phyloP scores from a whole-genome alignment of 768 basidiomycete species.

The Psilocybe azurescens region DNA sequence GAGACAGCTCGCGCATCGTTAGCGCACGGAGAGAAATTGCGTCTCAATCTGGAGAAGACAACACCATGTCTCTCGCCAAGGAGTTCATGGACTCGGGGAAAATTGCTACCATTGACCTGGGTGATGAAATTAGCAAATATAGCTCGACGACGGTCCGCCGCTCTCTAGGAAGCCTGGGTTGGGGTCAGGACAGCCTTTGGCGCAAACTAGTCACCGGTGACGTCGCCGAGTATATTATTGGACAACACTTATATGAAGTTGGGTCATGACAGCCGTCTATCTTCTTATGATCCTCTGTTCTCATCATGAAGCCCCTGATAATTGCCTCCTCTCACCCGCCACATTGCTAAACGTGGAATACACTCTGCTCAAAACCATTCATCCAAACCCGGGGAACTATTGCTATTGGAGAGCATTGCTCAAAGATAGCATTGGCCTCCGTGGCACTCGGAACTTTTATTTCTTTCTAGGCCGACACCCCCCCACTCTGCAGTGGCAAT shows the following conservation, averaged over 20 bases:
- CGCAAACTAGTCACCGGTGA: slow-evolving; percentile 46
- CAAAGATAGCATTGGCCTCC: too few relatives aligned
- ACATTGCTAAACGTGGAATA: too few relatives aligned
- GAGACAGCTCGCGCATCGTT: slow-evolving; percentile 65
- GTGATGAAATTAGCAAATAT: slow-evolving; percentile 54
- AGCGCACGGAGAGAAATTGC: slow-evolving; percentile 59
- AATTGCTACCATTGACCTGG: slow-evolving; percentile 68
- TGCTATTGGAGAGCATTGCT: too few relatives aligned
- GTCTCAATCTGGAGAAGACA: slow-evolving; percentile 8
- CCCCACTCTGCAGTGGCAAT: too few relatives aligned
- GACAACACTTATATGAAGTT: slow-evolving; percentile 49
- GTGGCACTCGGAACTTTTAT: too few relatives aligned
- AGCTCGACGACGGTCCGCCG: slow-evolving; percentile 76
- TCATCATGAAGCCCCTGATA: too few relatives aligned
- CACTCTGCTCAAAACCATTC: too few relatives aligned
- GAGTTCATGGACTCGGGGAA: slow-evolving; percentile 57
- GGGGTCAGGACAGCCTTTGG: slow-evolving; percentile 41
- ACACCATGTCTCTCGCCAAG: slow-evolving; percentile 37
- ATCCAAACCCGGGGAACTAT: too few relatives aligned
- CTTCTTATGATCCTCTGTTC: background rate
- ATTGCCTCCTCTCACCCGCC: too few relatives aligned
- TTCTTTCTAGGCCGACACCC: too few relatives aligned
- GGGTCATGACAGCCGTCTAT: slow-evolving; percentile 7
- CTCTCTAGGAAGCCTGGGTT: slow-evolving; percentile 36
- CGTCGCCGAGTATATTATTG: slow-evolving; percentile 57